These are phyloP conservation scores for Podospora australis DNA, from an alignment of 495 filamentous ascomycete genomes.

Conservation along the genomic window DNA sequence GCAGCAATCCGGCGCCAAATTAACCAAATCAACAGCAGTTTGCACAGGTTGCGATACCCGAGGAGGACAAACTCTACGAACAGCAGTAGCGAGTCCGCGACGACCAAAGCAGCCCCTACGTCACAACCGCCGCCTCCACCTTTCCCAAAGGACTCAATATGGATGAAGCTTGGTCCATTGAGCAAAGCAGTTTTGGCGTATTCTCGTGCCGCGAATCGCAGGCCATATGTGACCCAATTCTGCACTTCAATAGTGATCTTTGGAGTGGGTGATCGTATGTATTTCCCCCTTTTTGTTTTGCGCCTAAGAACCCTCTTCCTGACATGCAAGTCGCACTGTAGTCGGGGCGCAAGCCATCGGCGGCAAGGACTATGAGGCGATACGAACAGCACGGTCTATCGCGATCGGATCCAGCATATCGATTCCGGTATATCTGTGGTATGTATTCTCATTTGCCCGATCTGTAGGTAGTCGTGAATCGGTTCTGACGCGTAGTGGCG, in stretches of 20 bases:
- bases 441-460: conserved; percentile 12
- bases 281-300: background rate
- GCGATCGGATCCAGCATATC: conserved; percentile 63
- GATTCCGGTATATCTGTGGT: conserved; percentile 80
- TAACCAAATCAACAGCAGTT: no score
- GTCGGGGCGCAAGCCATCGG: conserved; percentile 66
- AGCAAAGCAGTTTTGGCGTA: background rate
- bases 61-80: conserved; percentile 26
- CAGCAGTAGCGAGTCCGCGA: conserved; percentile 22
- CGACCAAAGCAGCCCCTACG: conserved; percentile 38
- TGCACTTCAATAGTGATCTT: conserved; percentile 71
- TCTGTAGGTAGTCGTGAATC: background rate
- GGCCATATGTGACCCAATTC: conserved; percentile 75
- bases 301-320: no score
- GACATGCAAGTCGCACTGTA: conserved; percentile 5
- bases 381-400: conserved; percentile 63
- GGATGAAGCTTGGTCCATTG: conserved; percentile 42
- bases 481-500: background rate
- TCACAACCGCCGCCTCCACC: no score
- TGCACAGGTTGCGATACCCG: no score
- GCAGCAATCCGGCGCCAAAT: conserved; percentile 19
- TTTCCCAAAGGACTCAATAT: no score
- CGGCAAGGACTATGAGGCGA: conserved; percentile 59
- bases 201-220: conserved; percentile 53
- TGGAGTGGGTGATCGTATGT: conserved; percentile 57